Base-by-base conservation (phyloP, 305 asterid genomes). In the Lippia alba region DNA sequence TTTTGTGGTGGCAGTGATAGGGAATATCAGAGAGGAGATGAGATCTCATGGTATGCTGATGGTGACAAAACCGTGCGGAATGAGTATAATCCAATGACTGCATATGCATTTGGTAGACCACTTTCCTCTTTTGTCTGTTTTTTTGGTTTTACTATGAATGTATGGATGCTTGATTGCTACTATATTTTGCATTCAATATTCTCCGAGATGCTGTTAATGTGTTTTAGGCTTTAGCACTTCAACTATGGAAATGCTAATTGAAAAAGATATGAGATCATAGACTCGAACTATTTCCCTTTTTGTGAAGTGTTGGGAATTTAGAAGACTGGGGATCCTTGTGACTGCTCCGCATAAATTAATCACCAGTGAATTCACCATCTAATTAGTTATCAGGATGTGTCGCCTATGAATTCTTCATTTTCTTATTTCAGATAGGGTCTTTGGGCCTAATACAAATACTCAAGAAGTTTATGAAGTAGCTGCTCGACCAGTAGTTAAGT, bases 391-490 rank as follows among this genome's bases (percentile, higher is more conserved):
- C 59, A 64, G 66, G 44, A 66, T 6, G 20, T 70, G 20, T 3
- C 19, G 6, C 66, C 7, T 61, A 67, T 50, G 51, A 60, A 32
- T 5, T 74, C 50, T 69, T 20, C 70, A 18, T 63, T 73, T 19
- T 58, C 48, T 4, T 39, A 55, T 68, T 51, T 62, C 87, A 92
- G 97, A 92, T 80, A 92, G 80, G 79, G 96, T 86, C 19, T 92
- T 92, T 78, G 92, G 89, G 58, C 83, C 86, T 61, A 78, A 81
- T 64, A 83, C 96, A 66, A 77, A 34, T 72, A 91, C 97, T 56
- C 91, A 81, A 77, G 98, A 93, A 50, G 97, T 93, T 62, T 93
- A 93, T 69, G 96, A 91, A 75, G 87, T 93, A 65, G 97, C 97
- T 64, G 97, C 83, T 67, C 87, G 92, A 59, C 96, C 97, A 9